phyloP scores from a whole-genome alignment of 2,329 filamentous ascomycete genomes.

The Sordariomycetes sp. region DNA sequence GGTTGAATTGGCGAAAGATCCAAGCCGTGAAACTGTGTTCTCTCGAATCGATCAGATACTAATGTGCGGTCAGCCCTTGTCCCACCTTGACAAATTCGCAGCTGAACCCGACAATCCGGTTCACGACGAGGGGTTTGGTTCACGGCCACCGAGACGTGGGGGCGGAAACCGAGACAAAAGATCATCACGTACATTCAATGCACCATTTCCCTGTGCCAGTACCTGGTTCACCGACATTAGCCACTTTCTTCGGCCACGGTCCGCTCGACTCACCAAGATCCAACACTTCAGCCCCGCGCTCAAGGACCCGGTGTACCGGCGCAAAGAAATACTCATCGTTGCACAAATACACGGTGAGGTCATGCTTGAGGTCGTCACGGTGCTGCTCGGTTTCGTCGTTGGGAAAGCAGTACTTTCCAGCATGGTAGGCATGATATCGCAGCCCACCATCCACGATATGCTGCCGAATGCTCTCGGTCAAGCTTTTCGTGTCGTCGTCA shows the following conservation, averaged over 20 bases:
- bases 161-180: not conserved
- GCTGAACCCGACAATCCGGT: not conserved
- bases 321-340: constrained; percentile 32
- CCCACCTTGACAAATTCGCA: not conserved
- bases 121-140: not conserved
- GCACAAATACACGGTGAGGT: constrained; percentile 27
- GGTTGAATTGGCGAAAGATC: constrained; percentile 45
- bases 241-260: too few relatives aligned
- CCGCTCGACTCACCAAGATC: constrained; percentile 36
- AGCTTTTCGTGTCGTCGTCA: constrained; percentile 23
- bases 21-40: constrained; percentile 34
- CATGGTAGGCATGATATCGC: constrained; percentile 30
- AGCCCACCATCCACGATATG: constrained; percentile 31
- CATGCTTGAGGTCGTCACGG: constrained; percentile 30
- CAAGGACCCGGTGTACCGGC: constrained; percentile 28
- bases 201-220: constrained; percentile 44
- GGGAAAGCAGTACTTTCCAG: constrained; percentile 31
- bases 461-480: constrained; percentile 32
- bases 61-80: constrained; percentile 7
- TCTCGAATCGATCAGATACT: constrained; percentile 39
- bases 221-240: constrained; percentile 26
- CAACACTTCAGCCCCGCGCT: constrained; percentile 30
- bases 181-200: constrained; percentile 32
- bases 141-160: not conserved
- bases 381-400: constrained; percentile 33